These are phyloP conservation scores for Naumovozyma dairenensis DNA, from an alignment of 805 yeast species.

Conservation along the genomic window DNA sequence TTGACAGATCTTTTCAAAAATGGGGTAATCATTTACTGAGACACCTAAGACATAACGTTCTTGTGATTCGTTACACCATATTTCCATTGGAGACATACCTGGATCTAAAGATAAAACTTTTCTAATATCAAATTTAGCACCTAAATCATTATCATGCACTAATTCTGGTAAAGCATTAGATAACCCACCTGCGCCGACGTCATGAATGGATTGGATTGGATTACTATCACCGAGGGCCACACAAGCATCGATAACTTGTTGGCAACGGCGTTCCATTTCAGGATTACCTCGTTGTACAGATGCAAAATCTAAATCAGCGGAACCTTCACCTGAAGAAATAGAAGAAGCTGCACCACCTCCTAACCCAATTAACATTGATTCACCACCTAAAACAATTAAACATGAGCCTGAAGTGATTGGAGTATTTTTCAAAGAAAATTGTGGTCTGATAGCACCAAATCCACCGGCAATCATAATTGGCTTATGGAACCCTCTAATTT, in stretches of 20 bases:
- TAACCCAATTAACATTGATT: constrained; percentile 92
- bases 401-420: constrained; percentile 87
- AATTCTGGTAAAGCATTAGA: constrained; percentile 96
- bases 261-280: constrained; percentile 98
- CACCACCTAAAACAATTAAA: constrained; percentile 93
- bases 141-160: constrained; percentile 93
- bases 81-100: constrained; percentile 99
- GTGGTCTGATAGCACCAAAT: constrained; percentile 92
- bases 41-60: constrained; percentile 96
- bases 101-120: constrained; percentile 86
- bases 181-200: constrained; percentile 98
- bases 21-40: constrained; percentile 60
- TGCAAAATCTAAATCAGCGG: constrained; percentile 94
- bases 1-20: constrained; percentile 70
- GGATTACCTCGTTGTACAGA: constrained; percentile 99
- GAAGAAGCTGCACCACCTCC: constrained; percentile 99
- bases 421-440: constrained; percentile 76
- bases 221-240: constrained; percentile 62
- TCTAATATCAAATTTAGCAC: constrained; percentile 87
- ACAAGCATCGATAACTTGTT: constrained; percentile 94
- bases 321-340: constrained; percentile 90
- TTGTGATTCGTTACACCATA: constrained; percentile 99
- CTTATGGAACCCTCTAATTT: constrained; percentile 92
- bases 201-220: constrained; percentile 94
- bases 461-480: constrained; percentile 99